Percentiles rank a stretch among this genome's conserved stretches.
Evolutionary conservation across 768 basidiomycete species (phyloP).

Genomic region (Lactarius hengduanensis): DNA sequence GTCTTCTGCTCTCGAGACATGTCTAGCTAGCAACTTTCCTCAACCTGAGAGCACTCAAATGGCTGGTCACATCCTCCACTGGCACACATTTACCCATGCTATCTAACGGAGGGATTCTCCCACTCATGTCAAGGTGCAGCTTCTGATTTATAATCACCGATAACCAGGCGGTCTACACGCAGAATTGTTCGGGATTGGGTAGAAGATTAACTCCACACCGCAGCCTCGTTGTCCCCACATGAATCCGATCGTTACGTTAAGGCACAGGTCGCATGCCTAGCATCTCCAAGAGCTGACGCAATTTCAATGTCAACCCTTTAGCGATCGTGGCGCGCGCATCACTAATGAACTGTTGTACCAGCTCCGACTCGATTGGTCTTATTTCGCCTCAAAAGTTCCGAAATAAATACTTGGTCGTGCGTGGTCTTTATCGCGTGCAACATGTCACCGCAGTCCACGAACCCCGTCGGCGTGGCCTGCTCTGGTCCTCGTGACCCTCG

Average conservation of each 20-base stretch:
- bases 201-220: not conserved
- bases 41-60: not conserved
- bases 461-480: not conserved
- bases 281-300: not conserved
- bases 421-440: not conserved
- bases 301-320: not conserved
- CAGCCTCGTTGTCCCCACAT: not conserved
- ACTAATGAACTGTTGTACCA: not conserved
- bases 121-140: not conserved
- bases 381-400: not conserved
- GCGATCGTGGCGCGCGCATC: not conserved
- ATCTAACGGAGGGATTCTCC: not conserved
- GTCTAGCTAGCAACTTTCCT: not conserved
- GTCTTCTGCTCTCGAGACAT: not conserved
- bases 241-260: not conserved
- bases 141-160: not conserved
- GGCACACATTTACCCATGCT: not conserved
- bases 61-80: not conserved
- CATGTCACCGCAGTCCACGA: not conserved
- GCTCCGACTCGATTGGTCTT: not conserved
- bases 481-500: not conserved
- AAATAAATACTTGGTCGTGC: not conserved
- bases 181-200: not conserved
- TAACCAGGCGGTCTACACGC: not conserved
- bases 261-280: not conserved